Percentiles rank a stretch among this genome's conserved stretches.
Conservation (phyloP, 2,329 filamentous ascomycete genomes). For the Chaetomiaceae sp. region DNA sequence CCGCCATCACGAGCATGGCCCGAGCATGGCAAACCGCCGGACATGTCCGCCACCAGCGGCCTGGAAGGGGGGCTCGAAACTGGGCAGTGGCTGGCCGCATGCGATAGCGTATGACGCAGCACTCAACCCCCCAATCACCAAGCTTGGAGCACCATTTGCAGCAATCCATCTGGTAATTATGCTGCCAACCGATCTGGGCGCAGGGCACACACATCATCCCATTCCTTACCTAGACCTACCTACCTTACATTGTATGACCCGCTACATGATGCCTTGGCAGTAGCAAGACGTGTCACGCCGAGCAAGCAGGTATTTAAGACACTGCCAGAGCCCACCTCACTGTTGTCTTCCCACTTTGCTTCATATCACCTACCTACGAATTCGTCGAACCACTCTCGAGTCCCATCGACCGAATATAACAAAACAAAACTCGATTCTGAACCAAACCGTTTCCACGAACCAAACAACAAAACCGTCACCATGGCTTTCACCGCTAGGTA, state of each 20-base stretch:
- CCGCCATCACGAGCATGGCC: no score
- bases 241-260: neutral
- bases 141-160: neutral
- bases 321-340: neutral
- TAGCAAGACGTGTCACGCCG: neutral
- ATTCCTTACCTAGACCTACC: no score
- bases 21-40: neutral
- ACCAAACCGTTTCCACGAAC: neutral
- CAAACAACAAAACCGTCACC: neutral
- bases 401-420: neutral
- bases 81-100: slow-evolving; percentile 12
- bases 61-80: neutral
- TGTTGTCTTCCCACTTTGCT: neutral
- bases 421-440: no score
- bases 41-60: neutral
- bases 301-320: slow-evolving; percentile 12
- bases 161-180: neutral
- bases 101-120: slow-evolving; percentile 17
- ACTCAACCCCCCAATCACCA: neutral
- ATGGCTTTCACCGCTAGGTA: slow-evolving; percentile 59
- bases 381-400: neutral
- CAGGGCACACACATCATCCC: neutral
- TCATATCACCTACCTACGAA: neutral
- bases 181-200: neutral
- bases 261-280: neutral